These are phyloP conservation scores for Fusarium sp. DNA, from an alignment of 2,329 filamentous ascomycete species.

Conservation along the genomic window DNA sequence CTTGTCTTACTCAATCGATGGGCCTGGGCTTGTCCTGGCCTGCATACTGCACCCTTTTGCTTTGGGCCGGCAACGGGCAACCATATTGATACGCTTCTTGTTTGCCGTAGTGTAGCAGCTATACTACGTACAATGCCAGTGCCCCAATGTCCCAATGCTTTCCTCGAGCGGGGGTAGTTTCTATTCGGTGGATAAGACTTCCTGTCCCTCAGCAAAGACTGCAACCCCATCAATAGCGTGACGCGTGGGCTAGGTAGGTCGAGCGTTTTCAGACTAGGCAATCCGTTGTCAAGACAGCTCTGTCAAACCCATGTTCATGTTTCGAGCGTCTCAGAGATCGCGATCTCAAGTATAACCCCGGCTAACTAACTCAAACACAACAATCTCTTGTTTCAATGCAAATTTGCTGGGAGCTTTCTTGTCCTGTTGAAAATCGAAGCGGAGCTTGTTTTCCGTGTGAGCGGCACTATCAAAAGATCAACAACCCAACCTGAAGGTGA, in stretches of 20 bases:
- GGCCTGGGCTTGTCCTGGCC: slow-evolving; percentile 10
- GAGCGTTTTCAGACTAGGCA: slow-evolving; percentile 36
- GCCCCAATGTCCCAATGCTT: slow-evolving; percentile 1
- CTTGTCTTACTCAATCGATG: slow-evolving; percentile 33
- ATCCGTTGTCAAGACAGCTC: slow-evolving; percentile 31
- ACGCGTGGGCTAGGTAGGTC: slow-evolving; percentile 28
- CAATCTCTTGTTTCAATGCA: slow-evolving; percentile 22
- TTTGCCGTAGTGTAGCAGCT: slow-evolving; percentile 6
- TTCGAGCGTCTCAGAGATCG: slow-evolving; percentile 31
- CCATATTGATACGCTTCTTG: slow-evolving; percentile 5
- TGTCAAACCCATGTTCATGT: slow-evolving; percentile 18
- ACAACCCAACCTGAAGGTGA: slow-evolving; percentile 8
- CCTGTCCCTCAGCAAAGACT: slow-evolving; percentile 17
- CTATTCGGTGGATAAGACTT: slow-evolving; percentile 19
- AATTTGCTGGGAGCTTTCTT: slow-evolving; percentile 3
- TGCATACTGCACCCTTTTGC: not conserved
- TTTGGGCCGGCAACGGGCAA: slow-evolving; percentile 1
- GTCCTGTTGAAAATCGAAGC: slow-evolving; percentile 5
- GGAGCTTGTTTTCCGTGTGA: slow-evolving; percentile 35
- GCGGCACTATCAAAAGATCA: slow-evolving; percentile 21
- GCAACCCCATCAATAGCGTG: slow-evolving; percentile 30
- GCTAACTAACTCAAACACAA: slow-evolving; percentile 9
- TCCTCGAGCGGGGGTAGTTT: slow-evolving; percentile 14
- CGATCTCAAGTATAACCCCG: slow-evolving; percentile 20
- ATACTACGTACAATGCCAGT: not conserved